Base-by-base conservation (phyloP, 2,329 filamentous ascomycete genomes). In the Sporothrix brunneoviolacea region DNA sequence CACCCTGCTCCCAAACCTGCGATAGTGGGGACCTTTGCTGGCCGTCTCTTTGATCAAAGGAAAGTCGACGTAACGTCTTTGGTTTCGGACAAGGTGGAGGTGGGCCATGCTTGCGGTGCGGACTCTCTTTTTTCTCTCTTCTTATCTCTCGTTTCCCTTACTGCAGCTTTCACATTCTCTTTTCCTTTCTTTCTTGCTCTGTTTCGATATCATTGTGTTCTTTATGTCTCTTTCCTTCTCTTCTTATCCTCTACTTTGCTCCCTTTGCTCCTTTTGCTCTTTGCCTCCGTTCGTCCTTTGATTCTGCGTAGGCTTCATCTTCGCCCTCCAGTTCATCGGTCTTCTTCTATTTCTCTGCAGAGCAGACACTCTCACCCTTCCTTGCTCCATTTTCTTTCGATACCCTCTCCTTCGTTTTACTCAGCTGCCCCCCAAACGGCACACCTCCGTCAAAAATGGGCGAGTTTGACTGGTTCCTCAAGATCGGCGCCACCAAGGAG, bases 391-490 rank as follows among this genome's bases (percentile, higher is more conserved):
- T 10, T 27, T 19, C 4, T 16, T 10, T 22, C n/a, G 4, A 2
- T 6, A 33, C n/a, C 10, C 9, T 28, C 4, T 18, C 36, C n/a
- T 5, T 38, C 44, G 55, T 43, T 47, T 24, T 28, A 48, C 42
- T 33, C 52, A 33, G 42, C 42, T 55, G 57, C 24, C 22, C 24
- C 15, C n/a, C n/a, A n/a, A n/a, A n/a, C n/a, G n/a, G n/a, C n/a
- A n/a, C 18, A 2, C 37, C 21, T 10, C 27, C 19, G 8, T 12
- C n/a, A 37, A 44, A 33, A 36, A 58, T 58, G 68, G 76, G 72
- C 54, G 70, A 77, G 62, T 82, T 81, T 62, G 75, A 74, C 63
- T 82, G 74, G 70, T 74, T 82, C 57, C 60, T 60, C 59, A 71
- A 67, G 53, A 73, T 82, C 58, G 79, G 79, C 64, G 79, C 78